Evolutionary conservation across 2,329 filamentous ascomycete genomes (phyloP).

Genomic region (Pseudogymnoascus verrucosus): DNA sequence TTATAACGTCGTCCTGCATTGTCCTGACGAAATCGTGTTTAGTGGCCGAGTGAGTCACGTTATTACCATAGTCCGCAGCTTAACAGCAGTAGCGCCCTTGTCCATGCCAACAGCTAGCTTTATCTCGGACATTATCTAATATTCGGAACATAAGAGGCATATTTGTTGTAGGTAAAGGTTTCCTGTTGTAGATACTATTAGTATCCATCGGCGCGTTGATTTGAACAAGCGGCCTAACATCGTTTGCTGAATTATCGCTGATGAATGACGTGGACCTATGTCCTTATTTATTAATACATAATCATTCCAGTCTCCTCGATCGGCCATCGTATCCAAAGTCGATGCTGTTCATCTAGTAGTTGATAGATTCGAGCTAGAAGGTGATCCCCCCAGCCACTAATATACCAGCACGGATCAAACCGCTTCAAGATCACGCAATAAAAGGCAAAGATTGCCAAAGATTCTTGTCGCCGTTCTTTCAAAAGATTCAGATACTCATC

Average conservation of each 20-base stretch:
- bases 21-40: background rate
- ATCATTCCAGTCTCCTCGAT: conserved; percentile 24
- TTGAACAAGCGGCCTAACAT: background rate
- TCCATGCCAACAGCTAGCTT: background rate
- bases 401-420: conserved; percentile 31
- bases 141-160: background rate
- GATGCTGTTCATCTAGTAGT: conserved; percentile 31
- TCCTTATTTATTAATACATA: background rate
- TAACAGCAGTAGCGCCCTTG: background rate
- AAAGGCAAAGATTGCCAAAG: conserved; percentile 30
- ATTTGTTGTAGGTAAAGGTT: background rate
- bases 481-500: conserved; percentile 32
- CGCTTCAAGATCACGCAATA: conserved; percentile 29
- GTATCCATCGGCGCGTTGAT: background rate
- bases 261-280: background rate
- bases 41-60: background rate
- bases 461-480: conserved; percentile 26
- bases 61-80: background rate
- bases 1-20: background rate
- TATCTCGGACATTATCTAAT: background rate
- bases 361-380: conserved; percentile 28
- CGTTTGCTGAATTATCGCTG: background rate
- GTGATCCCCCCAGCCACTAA: conserved; percentile 30
- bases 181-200: background rate
- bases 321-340: conserved; percentile 30